Conservation (phyloP, 208 protist genomes). For the Willaertia magna region DNA sequence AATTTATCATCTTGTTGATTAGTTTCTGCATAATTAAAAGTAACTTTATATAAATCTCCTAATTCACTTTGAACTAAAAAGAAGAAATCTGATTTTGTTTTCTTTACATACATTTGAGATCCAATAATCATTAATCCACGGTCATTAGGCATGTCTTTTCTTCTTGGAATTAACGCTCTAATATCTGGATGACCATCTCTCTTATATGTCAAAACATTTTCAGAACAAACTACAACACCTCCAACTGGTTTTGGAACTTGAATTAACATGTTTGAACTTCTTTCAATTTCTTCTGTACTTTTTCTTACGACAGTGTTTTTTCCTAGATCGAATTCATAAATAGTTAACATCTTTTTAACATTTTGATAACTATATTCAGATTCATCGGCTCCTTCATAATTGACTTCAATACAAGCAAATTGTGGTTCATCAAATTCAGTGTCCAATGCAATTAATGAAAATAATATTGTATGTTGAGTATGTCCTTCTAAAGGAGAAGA, state of each 20-base stretch:
- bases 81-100: slow-evolving; percentile 73
- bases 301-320: slow-evolving; percentile 96
- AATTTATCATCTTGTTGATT: neutral
- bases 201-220: slow-evolving; percentile 80
- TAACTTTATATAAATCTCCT: slow-evolving; percentile 93
- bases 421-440: slow-evolving; percentile 84
- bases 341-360: slow-evolving; percentile 61
- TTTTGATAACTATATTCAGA: neutral
- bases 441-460: slow-evolving; percentile 62
- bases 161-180: slow-evolving; percentile 39
- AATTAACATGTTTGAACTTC: slow-evolving; percentile 67
- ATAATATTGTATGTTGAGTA: slow-evolving; percentile 57
- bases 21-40: slow-evolving; percentile 58
- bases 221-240: slow-evolving; percentile 88
- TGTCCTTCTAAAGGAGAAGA: slow-evolving; percentile 80
- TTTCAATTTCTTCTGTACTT: slow-evolving; percentile 67
- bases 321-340: slow-evolving; percentile 93
- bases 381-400: slow-evolving; percentile 31
- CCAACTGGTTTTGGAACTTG: slow-evolving; percentile 65
- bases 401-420: slow-evolving; percentile 72
- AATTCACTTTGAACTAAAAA: slow-evolving; percentile 86
- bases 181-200: slow-evolving; percentile 43
- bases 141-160: slow-evolving; percentile 51
- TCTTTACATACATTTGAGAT: slow-evolving; percentile 46
- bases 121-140: slow-evolving; percentile 74